Evolutionary conservation across 2,329 filamentous ascomycete species (phyloP), one percentile per base, ranked within the genome.

Genomic region (Monosporascus sp.): DNA sequence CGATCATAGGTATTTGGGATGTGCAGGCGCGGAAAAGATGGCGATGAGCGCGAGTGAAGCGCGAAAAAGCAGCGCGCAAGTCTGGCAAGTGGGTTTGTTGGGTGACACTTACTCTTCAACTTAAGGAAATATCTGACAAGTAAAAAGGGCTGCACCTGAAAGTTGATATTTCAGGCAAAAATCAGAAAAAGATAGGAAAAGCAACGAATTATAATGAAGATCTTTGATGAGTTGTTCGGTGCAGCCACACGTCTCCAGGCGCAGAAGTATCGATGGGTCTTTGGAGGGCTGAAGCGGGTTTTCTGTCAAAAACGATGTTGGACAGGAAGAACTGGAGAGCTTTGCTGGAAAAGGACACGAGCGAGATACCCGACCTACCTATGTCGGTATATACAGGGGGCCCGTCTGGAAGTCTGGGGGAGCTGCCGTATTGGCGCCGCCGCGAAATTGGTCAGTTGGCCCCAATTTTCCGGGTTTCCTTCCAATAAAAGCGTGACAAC

Each of bases 401-500:
- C 52, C 52, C 54, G 57, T 27, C 38, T 43, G 37, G 19, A 20
- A 35, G 40, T 46, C 50, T 57, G 55, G 59, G 56, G 56, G 53
- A 55, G 59, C 57, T 57, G 57, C 53, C 53, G 54, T 56, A 58
- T 61, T 55, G 53, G 53, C 49, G 45, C 51, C 51, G 54, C 4
- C 11, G 49, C 43, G 43, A 46, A 27, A 46, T 46, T 46, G 58
- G 24, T 52, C 54, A 57, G 53, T 6, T 48, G 43, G 31, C 37
- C 37, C 59, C 55, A 51, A 27, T 57, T 55, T 52, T 53, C 24
- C 17, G 8, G 26, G 20, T 8, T 35, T 38, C 22, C 22, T 19
- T n/a, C 50, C 50, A 52, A 37, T 52, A 11, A 52, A 48, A 48
- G 31, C 26, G 41, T 24, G 24, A 31, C 44, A 47, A 11, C 24